Evolutionary conservation across 306 rosid species (phyloP).

Genomic region (Quillaja saponaria): DNA sequence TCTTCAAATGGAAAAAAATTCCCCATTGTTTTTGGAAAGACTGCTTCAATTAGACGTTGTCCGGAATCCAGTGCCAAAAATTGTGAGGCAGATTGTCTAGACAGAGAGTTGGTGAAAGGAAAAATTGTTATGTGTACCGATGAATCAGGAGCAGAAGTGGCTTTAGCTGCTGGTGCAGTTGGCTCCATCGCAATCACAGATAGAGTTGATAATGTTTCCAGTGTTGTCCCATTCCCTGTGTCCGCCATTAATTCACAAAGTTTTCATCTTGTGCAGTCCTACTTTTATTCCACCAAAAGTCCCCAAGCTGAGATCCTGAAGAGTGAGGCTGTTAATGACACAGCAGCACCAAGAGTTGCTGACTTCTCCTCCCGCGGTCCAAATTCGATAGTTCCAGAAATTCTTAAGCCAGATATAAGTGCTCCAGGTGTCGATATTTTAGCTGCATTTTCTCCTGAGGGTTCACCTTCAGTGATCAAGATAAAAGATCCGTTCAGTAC

Average conservation of each 20-base stretch:
- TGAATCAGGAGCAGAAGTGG: background rate
- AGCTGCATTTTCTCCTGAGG: slow-evolving; percentile 36
- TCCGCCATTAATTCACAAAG: background rate
- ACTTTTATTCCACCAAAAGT: background rate
- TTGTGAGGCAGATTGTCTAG: background rate
- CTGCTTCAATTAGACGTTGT: background rate
- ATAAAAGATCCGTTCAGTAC: slow-evolving; percentile 19
- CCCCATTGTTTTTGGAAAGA: slow-evolving; percentile 10
- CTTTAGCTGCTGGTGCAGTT: slow-evolving; percentile 22
- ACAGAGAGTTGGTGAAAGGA: slow-evolving; percentile 26
- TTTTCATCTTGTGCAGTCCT: background rate
- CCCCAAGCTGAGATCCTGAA: slow-evolving; percentile 11
- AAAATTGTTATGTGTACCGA: slow-evolving; percentile 34
- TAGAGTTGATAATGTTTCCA: background rate
- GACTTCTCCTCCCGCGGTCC: slow-evolving; percentile 45
- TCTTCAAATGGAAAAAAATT: background rate
- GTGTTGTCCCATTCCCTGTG: slow-evolving; percentile 15
- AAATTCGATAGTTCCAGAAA: slow-evolving; percentile 8
- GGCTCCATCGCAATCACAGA: slow-evolving; percentile 17
- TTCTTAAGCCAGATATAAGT: slow-evolving; percentile 40
- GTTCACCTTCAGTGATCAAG: background rate
- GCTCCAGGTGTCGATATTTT: slow-evolving; percentile 37
- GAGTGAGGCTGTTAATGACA: background rate
- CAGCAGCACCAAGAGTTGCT: slow-evolving; percentile 24
- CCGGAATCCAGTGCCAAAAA: accelerated